Conservation (phyloP, 768 basidiomycete species). For the Butyriboletus loyo region DNA sequence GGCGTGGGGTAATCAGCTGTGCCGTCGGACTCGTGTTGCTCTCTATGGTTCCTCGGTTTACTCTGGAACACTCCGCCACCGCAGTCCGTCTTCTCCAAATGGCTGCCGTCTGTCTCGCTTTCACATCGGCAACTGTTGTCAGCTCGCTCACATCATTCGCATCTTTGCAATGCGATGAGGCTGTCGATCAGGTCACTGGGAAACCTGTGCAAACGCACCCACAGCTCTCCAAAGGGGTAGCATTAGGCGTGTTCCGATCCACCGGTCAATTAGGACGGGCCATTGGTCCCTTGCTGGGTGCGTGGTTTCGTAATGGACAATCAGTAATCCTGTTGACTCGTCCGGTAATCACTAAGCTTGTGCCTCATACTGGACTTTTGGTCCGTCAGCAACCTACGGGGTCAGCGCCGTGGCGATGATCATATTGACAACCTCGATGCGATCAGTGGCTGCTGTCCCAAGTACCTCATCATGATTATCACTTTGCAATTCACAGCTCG, state of each 20-base stretch:
- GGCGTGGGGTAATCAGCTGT: slow-evolving; percentile 74
- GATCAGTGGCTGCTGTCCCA: slow-evolving; percentile 33
- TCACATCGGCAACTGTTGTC: slow-evolving; percentile 94
- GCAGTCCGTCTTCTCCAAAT: slow-evolving; percentile 55
- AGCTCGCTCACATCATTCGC: slow-evolving; percentile 90
- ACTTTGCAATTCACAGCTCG: background rate
- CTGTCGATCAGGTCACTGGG: slow-evolving; percentile 52
- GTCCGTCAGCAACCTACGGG: slow-evolving; percentile 74
- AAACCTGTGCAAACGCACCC: slow-evolving; percentile 57
- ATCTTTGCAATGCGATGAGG: slow-evolving; percentile 86
- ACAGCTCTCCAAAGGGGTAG: slow-evolving; percentile 77
- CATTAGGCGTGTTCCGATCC: slow-evolving; percentile 82
- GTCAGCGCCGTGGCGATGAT: slow-evolving; percentile 65
- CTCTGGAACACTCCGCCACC: slow-evolving; percentile 38
- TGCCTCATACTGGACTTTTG: slow-evolving; percentile 85
- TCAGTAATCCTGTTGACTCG: slow-evolving; percentile 7
- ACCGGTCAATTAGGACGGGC: slow-evolving; percentile 95
- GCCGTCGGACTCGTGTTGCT: slow-evolving; percentile 68
- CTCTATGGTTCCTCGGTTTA: slow-evolving; percentile 62
- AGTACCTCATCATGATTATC: slow-evolving; percentile 13
- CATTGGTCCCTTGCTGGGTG: slow-evolving; percentile 86
- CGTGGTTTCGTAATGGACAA: slow-evolving; percentile 22
- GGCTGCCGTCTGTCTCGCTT: slow-evolving; percentile 85
- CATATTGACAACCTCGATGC: slow-evolving; percentile 56
- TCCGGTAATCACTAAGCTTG: slow-evolving; percentile 51